These are phyloP conservation scores for Microbotryum saponariae DNA, from an alignment of 1,284 basidiomycete genomes.

Conservation along the genomic window DNA sequence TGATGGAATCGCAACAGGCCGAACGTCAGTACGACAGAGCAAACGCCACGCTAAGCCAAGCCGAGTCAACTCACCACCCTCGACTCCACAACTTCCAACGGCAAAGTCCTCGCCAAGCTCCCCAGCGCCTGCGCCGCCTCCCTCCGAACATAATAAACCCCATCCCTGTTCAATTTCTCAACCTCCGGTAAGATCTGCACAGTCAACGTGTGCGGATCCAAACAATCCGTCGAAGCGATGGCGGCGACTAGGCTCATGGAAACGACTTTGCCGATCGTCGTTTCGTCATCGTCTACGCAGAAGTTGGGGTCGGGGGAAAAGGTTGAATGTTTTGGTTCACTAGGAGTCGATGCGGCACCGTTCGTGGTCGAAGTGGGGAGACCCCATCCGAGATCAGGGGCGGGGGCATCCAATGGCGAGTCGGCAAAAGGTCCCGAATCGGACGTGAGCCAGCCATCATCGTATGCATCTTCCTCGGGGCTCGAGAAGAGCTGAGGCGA, in stretches of 20 bases:
- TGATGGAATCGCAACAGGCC: not conserved
- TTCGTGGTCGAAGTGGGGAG: not conserved
- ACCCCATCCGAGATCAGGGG: not conserved
- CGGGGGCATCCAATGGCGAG: not conserved
- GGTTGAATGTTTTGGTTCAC: slow-evolving; percentile 17
- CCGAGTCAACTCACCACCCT: slow-evolving; percentile 53
- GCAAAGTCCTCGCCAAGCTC: slow-evolving; percentile 74
- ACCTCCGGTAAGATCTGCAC: slow-evolving; percentile 73
- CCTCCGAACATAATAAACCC: slow-evolving; percentile 73
- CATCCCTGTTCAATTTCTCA: slow-evolving; percentile 65
- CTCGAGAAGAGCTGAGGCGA: slow-evolving; percentile 13
- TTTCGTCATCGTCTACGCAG: slow-evolving; percentile 49
- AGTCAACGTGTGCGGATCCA: slow-evolving; percentile 55
- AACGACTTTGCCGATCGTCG: slow-evolving; percentile 75
- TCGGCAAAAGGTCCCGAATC: not conserved
- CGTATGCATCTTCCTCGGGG: slow-evolving; percentile 22
- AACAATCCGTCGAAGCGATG: slow-evolving; percentile 49
- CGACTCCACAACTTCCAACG: slow-evolving; percentile 57
- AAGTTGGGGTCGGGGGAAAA: slow-evolving; percentile 21
- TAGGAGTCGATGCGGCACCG: not conserved
- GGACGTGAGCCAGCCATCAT: slow-evolving; percentile 14
- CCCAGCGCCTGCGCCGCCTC: slow-evolving; percentile 87
- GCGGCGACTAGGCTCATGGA: slow-evolving; percentile 90
- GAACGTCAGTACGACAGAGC: not conserved
- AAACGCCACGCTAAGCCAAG: not conserved